A percentile compares a stretch with the other conserved stretches of the same genome.
These are phyloP conservation scores for Suhomyces faveliae DNA, from an alignment of 805 yeast species.

Conservation along the genomic window DNA sequence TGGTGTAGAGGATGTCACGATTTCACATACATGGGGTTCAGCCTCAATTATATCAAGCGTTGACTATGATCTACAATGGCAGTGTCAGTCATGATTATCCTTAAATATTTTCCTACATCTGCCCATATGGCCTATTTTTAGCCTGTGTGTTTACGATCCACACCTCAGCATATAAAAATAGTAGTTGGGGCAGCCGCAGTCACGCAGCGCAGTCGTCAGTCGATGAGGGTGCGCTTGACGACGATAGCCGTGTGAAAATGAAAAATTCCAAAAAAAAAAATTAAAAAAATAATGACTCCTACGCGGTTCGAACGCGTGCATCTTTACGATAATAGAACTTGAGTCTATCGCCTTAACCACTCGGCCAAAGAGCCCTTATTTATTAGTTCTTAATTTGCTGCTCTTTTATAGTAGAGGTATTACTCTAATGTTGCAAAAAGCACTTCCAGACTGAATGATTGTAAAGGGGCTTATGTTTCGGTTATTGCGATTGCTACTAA, in stretches of 20 bases:
- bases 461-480: too few relatives aligned
- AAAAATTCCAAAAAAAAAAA: neutral
- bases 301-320: conserved; percentile 8
- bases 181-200: neutral
- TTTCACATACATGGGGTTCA: neutral
- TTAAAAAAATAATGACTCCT: conserved; percentile 1
- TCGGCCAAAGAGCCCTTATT: conserved; percentile 13
- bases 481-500: too few relatives aligned
- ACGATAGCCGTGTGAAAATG: neutral
- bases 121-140: neutral
- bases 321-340: conserved; percentile 14
- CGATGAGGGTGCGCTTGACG: neutral
- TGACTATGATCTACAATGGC: neutral
- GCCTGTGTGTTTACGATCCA: neutral
- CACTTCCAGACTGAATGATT: too few relatives aligned
- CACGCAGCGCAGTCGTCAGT: neutral
- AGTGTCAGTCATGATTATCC: neutral
- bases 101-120: neutral
- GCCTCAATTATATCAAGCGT: neutral
- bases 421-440: too few relatives aligned
- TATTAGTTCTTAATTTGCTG: too few relatives aligned
- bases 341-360: conserved; percentile 15
- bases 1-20: neutral
- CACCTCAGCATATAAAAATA: neutral
- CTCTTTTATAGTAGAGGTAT: too few relatives aligned